Conservation (phyloP, 139 green algal genomes). For the Astrephomene gubernaculifera region DNA sequence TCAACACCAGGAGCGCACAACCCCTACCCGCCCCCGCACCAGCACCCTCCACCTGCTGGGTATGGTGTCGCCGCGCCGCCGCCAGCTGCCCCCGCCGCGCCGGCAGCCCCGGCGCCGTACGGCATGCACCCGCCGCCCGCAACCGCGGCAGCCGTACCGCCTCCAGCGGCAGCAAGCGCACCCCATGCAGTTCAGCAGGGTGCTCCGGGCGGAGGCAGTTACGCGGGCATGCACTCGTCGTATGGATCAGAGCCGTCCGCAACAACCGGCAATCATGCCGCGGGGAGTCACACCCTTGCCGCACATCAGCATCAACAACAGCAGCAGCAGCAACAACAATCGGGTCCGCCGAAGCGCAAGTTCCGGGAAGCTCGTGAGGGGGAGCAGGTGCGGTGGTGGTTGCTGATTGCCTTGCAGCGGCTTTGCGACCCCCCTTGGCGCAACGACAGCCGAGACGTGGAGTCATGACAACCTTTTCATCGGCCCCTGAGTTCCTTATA, state of each 20-base stretch:
- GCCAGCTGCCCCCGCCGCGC: not conserved
- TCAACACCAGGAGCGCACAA: too few species aligned
- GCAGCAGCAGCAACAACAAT: not conserved
- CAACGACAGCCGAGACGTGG: too few species aligned
- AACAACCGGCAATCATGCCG: too few species aligned
- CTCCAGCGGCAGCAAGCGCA: not conserved
- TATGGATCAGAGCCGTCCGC: too few species aligned
- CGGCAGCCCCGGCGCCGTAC: not conserved
- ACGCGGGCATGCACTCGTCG: too few species aligned
- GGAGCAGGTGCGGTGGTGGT: constrained; percentile 36
- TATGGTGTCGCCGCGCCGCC: not conserved
- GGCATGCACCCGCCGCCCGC: not conserved
- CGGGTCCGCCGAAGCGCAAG: constrained; percentile 28
- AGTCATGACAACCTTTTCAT: too few species aligned
- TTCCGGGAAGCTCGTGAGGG: constrained; percentile 40
- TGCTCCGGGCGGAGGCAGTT: too few species aligned
- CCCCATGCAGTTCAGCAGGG: not conserved
- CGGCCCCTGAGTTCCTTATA: too few species aligned
- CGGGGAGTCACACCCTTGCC: too few species aligned
- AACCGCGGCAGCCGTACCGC: not conserved
- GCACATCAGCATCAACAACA: too few species aligned
- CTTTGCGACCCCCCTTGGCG: too few species aligned
- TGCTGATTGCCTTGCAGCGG: not conserved
- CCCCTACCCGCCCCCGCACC: not conserved
- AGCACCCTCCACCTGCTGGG: not conserved